Evolutionary conservation across 441 rosid genomes (phyloP).

Genomic region (Viola pubescens): DNA sequence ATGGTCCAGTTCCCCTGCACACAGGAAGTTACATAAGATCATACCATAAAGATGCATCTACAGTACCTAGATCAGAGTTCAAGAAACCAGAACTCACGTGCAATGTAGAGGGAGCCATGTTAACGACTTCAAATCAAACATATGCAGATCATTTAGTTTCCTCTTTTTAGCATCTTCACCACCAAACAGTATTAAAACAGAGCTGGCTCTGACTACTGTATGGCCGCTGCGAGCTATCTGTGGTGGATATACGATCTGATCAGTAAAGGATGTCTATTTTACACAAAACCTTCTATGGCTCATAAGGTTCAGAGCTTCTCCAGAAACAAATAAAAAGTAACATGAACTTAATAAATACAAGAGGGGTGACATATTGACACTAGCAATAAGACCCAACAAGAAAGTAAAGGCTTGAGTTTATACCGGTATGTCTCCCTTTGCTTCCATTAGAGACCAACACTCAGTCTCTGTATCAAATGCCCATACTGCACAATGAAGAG

Average conservation of each 20-base stretch:
- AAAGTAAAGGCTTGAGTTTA: conserved; percentile 1
- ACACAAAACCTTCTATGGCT: background rate
- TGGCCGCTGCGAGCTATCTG: conserved; percentile 91
- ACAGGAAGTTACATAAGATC: conserved; percentile 5
- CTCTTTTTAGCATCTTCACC: conserved; percentile 90
- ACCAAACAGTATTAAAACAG: conserved; percentile 74
- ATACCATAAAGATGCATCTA: conserved; percentile 2
- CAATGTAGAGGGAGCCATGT: conserved; percentile 97
- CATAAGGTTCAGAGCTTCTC: background rate
- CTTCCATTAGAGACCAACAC: conserved; percentile 92
- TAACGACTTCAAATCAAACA: conserved; percentile 88
- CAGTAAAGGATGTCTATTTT: background rate
- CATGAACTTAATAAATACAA: conserved; percentile 2
- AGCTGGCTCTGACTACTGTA: conserved; percentile 75
- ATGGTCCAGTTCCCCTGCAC: conserved; percentile 80
- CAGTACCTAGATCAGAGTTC: background rate
- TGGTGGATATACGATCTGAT: conserved; percentile 11
- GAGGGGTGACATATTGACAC: background rate
- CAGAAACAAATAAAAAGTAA: background rate
- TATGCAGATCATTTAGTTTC: conserved; percentile 87
- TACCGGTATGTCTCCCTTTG: conserved; percentile 96
- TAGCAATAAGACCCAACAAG: background rate
- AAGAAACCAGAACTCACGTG: conserved; percentile 51
- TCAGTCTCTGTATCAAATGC: conserved; percentile 79
- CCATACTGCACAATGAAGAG: conserved; percentile 57